Conservation (phyloP, 2,329 filamentous ascomycete genomes). For the Aspergillus aculeatinus region DNA sequence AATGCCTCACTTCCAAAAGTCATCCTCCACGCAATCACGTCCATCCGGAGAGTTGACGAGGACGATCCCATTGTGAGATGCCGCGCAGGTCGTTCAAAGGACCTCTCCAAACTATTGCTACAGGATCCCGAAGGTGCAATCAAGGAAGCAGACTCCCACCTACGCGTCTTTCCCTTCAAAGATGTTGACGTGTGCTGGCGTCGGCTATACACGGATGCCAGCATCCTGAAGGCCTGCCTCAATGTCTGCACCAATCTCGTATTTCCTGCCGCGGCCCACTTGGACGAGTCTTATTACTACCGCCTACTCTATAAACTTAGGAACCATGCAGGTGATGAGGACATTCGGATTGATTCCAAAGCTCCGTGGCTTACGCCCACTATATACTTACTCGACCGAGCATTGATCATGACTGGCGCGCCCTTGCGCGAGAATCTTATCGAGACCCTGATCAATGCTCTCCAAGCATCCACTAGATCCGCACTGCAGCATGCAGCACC, state of each 20-base stretch:
- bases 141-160: constrained; percentile 51
- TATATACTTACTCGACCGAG: constrained; percentile 69
- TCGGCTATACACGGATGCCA: constrained; percentile 58
- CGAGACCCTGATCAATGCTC: constrained; percentile 35
- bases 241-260: constrained; percentile 27
- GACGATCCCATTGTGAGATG: constrained; percentile 41
- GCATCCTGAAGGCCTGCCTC: constrained; percentile 47
- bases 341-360: constrained; percentile 15
- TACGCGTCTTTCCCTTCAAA: constrained; percentile 58
- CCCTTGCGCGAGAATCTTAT: constrained; percentile 53
- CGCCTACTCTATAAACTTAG: constrained; percentile 9
- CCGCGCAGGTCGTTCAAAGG: constrained; percentile 24
- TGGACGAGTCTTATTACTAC: constrained; percentile 11
- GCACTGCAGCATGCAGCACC: not conserved
- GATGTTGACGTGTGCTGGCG: constrained; percentile 58
- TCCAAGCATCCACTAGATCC: constrained; percentile 26
- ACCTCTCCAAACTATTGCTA: constrained; percentile 27
- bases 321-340: constrained; percentile 11
- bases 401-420: constrained; percentile 71
- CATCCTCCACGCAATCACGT: constrained; percentile 26
- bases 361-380: constrained; percentile 55
- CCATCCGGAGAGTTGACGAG: constrained; percentile 28
- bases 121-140: constrained; percentile 44
- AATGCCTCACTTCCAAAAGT: constrained; percentile 23
- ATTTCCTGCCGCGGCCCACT: constrained; percentile 8